Base-by-base conservation (phyloP, 2,329 filamentous ascomycete species). In the Microcera coccophila region DNA sequence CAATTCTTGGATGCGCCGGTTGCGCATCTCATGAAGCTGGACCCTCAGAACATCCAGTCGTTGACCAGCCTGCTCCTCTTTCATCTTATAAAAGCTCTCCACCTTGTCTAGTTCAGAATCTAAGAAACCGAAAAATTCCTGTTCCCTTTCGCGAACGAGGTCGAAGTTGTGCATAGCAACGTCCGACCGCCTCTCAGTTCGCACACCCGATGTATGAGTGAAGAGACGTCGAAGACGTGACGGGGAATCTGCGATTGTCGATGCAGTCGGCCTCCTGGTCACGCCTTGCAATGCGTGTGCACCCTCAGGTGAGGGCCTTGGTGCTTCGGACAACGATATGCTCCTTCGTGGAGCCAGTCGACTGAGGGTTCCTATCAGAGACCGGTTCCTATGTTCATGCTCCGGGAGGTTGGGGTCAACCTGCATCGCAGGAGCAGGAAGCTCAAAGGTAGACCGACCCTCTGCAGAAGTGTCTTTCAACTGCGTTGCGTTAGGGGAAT, bases 21-120 rank as follows among this genome's bases (percentile, higher is more conserved):
- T 89, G 34, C 90, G 79, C 89, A 97, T 95, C 56, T 94, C 86
- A 60, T 95, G 90, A 22, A 98, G 74, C 62, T 98, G 93, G 39
- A 90, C 81, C 32, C 87, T 80, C 36, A 98, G 72, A 4, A 85
- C 64, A 1, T 72, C 69, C 18, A 96, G 70, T 2, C 90, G 80
- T 41, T 83, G 71, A 0, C 81, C 85, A 0, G 91, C 88, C 61
- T 96, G 88, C 20, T 87, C 78, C 61, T 98, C 93, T 61, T 96
- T 96, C 53, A 80, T 70, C 54, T 80, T 82, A 70, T 97, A 97
- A 60, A 98, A 98, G 0, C 73, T 68, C 61, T 98, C 90, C 10
- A 98, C 88, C 67, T 97, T 98, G n/a, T 83, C 75, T 12, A 98
- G 72, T 66, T 98, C 86, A 9, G 71, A 71, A 55, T 96, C 88